Evolutionary conservation across 805 yeast species (phyloP).

Genomic region (Wickerhamiella shivajii): DNA sequence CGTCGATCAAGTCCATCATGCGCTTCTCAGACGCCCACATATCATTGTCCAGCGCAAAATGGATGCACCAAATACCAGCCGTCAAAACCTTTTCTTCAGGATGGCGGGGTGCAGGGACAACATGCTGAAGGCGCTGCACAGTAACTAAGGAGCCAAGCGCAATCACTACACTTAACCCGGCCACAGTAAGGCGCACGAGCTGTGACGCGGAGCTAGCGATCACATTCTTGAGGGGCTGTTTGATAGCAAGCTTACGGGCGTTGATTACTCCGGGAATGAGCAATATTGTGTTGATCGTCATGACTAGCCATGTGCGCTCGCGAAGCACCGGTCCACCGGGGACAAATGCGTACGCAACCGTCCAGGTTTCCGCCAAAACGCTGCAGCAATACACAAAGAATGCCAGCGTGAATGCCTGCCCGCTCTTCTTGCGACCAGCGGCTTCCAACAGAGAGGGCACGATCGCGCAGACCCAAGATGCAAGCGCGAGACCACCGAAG

Average conservation of each 20-base stretch:
- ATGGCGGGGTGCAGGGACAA: slow-evolving; percentile 52
- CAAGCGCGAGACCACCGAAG: slow-evolving; percentile 50
- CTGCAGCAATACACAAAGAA: slow-evolving; percentile 37
- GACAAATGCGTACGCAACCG: slow-evolving; percentile 95
- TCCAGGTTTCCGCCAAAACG: slow-evolving; percentile 82
- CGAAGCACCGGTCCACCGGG: slow-evolving; percentile 83
- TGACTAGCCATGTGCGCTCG: slow-evolving; percentile 72
- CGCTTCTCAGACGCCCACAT: slow-evolving; percentile 95
- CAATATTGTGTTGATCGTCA: slow-evolving; percentile 39
- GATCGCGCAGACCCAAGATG: slow-evolving; percentile 47
- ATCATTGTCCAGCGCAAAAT: slow-evolving; percentile 92
- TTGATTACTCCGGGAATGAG: slow-evolving; percentile 40
- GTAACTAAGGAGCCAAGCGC: slow-evolving; percentile 38
- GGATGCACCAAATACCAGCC: slow-evolving; percentile 97
- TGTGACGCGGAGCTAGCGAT: slow-evolving; percentile 16
- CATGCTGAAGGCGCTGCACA: slow-evolving; percentile 41
- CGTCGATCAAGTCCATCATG: slow-evolving; percentile 69
- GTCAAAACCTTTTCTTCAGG: slow-evolving; percentile 60
- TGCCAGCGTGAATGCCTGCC: slow-evolving; percentile 29
- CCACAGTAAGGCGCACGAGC: slow-evolving; percentile 17
- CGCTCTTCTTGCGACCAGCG: slow-evolving; percentile 40
- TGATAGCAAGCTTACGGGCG: slow-evolving; percentile 9
- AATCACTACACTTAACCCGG: slow-evolving; percentile 27
- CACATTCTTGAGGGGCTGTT: slow-evolving; percentile 7
- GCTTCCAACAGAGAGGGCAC: slow-evolving; percentile 48